Evolutionary conservation across 345 rosid genomes (phyloP), one percentile per base, ranked within the genome.

Genomic region (Anacardium occidentale): DNA sequence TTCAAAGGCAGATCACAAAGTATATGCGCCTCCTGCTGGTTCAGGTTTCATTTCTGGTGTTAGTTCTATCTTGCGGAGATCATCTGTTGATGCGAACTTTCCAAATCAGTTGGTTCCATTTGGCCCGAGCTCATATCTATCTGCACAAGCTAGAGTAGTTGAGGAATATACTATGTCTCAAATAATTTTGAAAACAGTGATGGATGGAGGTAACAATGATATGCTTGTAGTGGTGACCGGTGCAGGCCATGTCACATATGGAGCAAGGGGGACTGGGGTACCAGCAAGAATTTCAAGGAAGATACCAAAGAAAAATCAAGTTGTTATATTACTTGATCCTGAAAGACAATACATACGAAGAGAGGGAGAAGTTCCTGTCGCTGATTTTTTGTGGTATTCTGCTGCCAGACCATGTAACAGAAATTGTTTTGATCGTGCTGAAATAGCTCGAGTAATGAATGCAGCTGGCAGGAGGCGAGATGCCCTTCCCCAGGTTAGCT

Each of bases 311-410:
- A 91, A 86, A 75, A 88, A 87, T 79, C 97, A 94, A 79, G 90
- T 85, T 58, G 96, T 90, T 75, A 80, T 91, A 74, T 76, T 94
- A 60, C 96, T 91, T 75, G 92, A 94, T 78, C 98, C 98, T 26
- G 97, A 94, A 78, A 87, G 98, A 70, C 98, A 94, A 67, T 80
- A 77, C 69, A 84, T 94, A 37, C 76, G 94, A 76, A 87, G 91
- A 77, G 96, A 94, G 78, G 98, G 97, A 62, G 98, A 94, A 66
- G 84, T 82, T 74, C 98, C 97, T 32, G 84, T 90, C 22, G 92
- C 97, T 64, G 97, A 94, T 79, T 91, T 94, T 73, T 83, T 94
- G 78, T 91, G 96, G 98, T 94, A 91, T 81, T 91, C 97, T 76
- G 96, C 91, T 0, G 91, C 98, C 69, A 90, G 97, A 76, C 94